Evolutionary conservation across 2,329 filamentous ascomycete genomes (phyloP), one percentile per base, ranked within the genome.

Genomic region (Lachnellula hyalina): DNA sequence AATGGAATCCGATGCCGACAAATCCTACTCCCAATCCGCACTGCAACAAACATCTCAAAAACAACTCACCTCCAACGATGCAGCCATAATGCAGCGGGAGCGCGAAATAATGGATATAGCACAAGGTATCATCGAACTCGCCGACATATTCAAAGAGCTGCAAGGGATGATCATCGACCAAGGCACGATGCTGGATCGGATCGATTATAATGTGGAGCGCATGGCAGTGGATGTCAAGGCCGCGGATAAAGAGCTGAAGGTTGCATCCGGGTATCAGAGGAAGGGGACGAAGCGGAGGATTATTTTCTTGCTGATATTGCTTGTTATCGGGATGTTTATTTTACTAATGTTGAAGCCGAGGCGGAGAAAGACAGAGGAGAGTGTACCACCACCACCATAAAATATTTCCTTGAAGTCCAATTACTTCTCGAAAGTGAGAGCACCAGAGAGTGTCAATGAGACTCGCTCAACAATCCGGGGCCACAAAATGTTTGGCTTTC

Each of bases 101-200:
- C 86, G 89, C 41, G 94, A 97, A 72, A 99, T 99, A 66, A 95
- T 96, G 68, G 92, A 96, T 65, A 99, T 99, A 60, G 94, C 94
- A 2, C 92, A 96, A 70, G 93, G 94, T 55, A 97, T 99, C 72
- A 97, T 99, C 67, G 93, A 97, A 69, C 77, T 99, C 7, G 90
- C 93, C 4, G 94, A 96, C 70, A 90, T 99, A 49, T 99, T 99
- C 76, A 90, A 95, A 59, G 94, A 99, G 67, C 77, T 99, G 32
- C 94, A 99, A 72, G 86, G 80, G 47, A 97, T 99, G 92, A 90
- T 95, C 64, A 92, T 96, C 62, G 89, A 94, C 68, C 89, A 94
- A 71, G 90, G 90, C 51, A 94, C 90, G 14, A 89, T 95, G 81
- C 79, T 96, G 21, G 92, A 96, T 72, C 86, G 94, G 67, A 95